A percentile compares a stretch with the other conserved stretches of the same genome.
These are phyloP conservation scores for Suillus spraguei DNA, from an alignment of 768 basidiomycete species.

Conservation along the genomic window DNA sequence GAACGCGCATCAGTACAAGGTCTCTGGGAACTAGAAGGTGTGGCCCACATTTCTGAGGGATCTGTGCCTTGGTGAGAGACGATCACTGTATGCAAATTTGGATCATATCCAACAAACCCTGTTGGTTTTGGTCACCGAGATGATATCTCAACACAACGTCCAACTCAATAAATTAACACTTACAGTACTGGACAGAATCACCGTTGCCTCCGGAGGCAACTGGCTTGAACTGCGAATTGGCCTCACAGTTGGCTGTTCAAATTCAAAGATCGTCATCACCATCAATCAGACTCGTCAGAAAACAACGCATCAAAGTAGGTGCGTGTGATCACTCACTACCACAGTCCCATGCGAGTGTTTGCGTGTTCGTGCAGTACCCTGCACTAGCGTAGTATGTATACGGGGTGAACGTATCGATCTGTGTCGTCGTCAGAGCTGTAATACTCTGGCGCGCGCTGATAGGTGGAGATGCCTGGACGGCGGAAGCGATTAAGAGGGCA, in stretches of 20 bases:
- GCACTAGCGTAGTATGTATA: slow-evolving; percentile 55
- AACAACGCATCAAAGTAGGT: background rate
- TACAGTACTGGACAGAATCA: slow-evolving; percentile 44
- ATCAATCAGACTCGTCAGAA: background rate
- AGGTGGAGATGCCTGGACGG: slow-evolving; percentile 23
- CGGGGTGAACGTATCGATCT: slow-evolving; percentile 47
- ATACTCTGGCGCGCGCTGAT: slow-evolving; percentile 40
- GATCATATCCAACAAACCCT: slow-evolving; percentile 61
- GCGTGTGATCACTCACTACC: slow-evolving; percentile 43
- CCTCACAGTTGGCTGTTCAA: slow-evolving; percentile 45
- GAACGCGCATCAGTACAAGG: background rate
- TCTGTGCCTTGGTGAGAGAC: slow-evolving; percentile 42
- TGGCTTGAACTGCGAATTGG: slow-evolving; percentile 49
- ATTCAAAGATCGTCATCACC: background rate
- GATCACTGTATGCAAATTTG: slow-evolving; percentile 37
- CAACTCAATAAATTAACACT: slow-evolving; percentile 12
- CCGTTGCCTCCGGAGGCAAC: slow-evolving; percentile 53
- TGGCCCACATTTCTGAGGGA: slow-evolving; percentile 30
- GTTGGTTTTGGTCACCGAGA: background rate
- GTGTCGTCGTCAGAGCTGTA: slow-evolving; percentile 38
- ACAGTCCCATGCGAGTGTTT: slow-evolving; percentile 53
- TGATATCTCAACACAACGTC: background rate
- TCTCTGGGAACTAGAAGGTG: background rate
- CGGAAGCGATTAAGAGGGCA: slow-evolving; percentile 18
- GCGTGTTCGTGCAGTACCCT: slow-evolving; percentile 48